phyloP scores from a whole-genome alignment of 2,329 filamentous ascomycete genomes.

The Venturia aucupariae region DNA sequence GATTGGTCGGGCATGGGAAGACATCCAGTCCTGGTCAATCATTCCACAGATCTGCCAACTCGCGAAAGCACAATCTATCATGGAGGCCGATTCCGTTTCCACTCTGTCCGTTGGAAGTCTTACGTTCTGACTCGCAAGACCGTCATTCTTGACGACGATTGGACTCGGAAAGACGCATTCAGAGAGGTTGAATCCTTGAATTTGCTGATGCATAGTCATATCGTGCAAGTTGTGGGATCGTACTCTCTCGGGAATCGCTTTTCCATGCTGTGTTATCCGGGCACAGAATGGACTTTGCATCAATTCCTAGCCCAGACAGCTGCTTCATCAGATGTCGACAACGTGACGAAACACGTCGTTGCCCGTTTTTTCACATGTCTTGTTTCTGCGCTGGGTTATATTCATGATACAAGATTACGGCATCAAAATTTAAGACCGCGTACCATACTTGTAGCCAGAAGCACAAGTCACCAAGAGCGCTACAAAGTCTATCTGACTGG shows the following conservation, averaged over 20 bases:
- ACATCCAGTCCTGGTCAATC: not conserved
- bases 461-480: not conserved
- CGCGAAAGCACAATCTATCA: not conserved
- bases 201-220: not conserved
- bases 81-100: not conserved
- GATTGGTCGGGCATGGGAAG: slow-evolving; percentile 4
- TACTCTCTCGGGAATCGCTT: not conserved
- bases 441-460: not conserved
- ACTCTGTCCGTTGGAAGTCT: not conserved
- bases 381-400: not conserved
- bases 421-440: not conserved
- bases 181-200: not conserved
- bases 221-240: slow-evolving; percentile 2
- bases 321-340: too few relatives aligned
- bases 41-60: not conserved
- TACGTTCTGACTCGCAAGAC: slow-evolving; percentile 5
- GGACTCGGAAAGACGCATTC: not conserved
- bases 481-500: slow-evolving; percentile 9
- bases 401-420: not conserved
- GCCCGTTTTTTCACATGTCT: slow-evolving; percentile 3
- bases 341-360: not conserved
- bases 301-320: not conserved
- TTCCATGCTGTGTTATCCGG: slow-evolving; percentile 7
- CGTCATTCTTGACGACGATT: not conserved
- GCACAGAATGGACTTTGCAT: slow-evolving; percentile 6